Evolutionary conservation across 1,284 basidiomycete genomes (phyloP).

Genomic region (Tilletia indica): DNA sequence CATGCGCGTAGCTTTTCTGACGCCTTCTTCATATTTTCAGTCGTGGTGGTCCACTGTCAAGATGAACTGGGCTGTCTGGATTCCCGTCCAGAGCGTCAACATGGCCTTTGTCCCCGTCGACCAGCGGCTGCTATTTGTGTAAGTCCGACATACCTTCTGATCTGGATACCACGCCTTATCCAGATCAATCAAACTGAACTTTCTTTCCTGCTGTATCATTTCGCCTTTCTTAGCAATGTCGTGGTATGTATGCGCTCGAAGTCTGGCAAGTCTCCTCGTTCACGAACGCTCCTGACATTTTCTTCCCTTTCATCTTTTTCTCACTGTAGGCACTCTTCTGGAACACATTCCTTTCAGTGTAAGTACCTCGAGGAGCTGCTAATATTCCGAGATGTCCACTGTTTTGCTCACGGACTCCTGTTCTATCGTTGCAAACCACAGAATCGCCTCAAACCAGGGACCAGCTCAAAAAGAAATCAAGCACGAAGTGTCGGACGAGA

Average conservation of each 20-base stretch:
- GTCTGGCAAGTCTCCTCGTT: too few relatives aligned
- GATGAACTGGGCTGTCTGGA: constrained; percentile 43
- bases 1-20: not conserved
- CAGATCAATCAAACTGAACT: too few relatives aligned
- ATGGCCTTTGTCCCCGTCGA: constrained; percentile 39
- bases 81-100: constrained; percentile 44
- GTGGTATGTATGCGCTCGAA: not conserved
- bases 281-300: too few relatives aligned
- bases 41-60: constrained; percentile 41
- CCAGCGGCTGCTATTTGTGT: constrained; percentile 42
- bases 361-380: not conserved
- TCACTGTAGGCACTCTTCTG: constrained; percentile 29
- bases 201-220: too few relatives aligned
- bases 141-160: constrained; percentile 19
- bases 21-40: not conserved
- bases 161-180: not conserved
- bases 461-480: constrained; percentile 1
- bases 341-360: constrained; percentile 47
- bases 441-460: not conserved
- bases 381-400: too few relatives aligned
- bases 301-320: too few relatives aligned
- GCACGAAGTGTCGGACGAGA: not conserved
- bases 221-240: not conserved
- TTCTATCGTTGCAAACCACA: not conserved
- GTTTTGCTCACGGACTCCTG: too few relatives aligned